phyloP scores from a whole-genome alignment of 2,329 filamentous ascomycete species.

The Sphaerulina vaccinii region DNA sequence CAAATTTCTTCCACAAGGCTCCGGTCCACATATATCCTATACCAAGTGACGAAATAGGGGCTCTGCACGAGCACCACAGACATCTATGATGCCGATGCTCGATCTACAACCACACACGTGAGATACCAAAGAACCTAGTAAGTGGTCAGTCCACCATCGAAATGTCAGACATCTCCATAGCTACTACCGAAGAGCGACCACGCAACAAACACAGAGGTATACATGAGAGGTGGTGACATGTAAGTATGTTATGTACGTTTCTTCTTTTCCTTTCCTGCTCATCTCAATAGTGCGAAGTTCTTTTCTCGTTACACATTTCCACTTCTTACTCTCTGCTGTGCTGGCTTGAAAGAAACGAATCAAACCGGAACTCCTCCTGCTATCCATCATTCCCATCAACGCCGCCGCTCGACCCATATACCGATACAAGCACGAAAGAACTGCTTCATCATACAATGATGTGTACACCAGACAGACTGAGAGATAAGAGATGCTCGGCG shows the following conservation, averaged over 20 bases:
- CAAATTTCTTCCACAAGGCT: background rate
- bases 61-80: no score
- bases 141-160: background rate
- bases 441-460: constrained; percentile 11
- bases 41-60: background rate
- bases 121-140: background rate
- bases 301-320: constrained; percentile 9
- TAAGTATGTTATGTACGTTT: constrained; percentile 1
- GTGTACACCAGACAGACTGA: constrained; percentile 8
- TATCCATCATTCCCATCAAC: background rate
- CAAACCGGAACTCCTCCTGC: background rate
- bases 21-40: background rate
- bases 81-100: background rate
- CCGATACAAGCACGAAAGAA: constrained; percentile 10
- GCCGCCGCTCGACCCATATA: background rate
- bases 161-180: constrained; percentile 6
- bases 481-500: constrained; percentile 18
- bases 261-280: background rate
- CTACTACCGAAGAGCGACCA: constrained; percentile 12
- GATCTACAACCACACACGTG: background rate
- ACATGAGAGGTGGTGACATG: background rate
- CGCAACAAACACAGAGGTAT: background rate
- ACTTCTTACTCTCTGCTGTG: background rate
- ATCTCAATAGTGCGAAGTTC: constrained; percentile 1
- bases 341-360: background rate